A percentile compares a stretch with the other conserved stretches of the same genome.
Evolutionary conservation across 768 basidiomycete genomes (phyloP).

Genomic region (Xanthoconium stramineum): DNA sequence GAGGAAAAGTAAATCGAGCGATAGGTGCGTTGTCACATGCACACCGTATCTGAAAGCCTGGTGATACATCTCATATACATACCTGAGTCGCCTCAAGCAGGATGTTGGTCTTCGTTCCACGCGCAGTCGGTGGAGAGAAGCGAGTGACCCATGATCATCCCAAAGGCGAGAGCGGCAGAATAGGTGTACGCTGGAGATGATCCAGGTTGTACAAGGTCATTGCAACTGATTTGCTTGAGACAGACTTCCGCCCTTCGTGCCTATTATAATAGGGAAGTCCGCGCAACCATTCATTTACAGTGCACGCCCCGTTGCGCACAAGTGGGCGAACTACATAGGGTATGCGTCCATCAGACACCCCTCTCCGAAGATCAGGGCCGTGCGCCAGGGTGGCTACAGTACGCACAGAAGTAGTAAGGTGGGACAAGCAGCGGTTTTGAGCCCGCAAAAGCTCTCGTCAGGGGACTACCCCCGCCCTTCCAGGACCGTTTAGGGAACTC

Average conservation of each 20-base stretch:
- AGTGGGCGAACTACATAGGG: too few relatives aligned
- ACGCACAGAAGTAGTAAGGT: too few relatives aligned
- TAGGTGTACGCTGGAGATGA: conserved; percentile 89
- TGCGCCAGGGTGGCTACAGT: too few relatives aligned
- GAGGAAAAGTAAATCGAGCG: conserved; percentile 88
- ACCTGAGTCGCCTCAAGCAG: conserved; percentile 80
- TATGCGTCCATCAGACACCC: too few relatives aligned
- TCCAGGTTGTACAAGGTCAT: conserved; percentile 75
- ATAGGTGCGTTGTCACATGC: conserved; percentile 87
- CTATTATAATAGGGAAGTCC: conserved; percentile 90
- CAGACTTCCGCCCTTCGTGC: conserved; percentile 89
- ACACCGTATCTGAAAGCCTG: conserved; percentile 80
- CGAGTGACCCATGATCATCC: conserved; percentile 87
- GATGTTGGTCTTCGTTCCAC: conserved; percentile 47
- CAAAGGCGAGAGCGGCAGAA: conserved; percentile 85
- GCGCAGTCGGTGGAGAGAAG: conserved; percentile 65
- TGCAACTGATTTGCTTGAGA: conserved; percentile 75
- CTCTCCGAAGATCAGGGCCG: too few relatives aligned
- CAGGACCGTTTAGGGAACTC: too few relatives aligned
- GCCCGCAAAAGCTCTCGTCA: too few relatives aligned
- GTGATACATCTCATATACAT: conserved; percentile 84
- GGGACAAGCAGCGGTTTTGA: too few relatives aligned
- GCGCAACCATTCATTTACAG: too few relatives aligned
- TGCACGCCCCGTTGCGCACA: too few relatives aligned
- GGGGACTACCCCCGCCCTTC: too few relatives aligned